Evolutionary conservation across 108 stramenopile species (phyloP), one percentile per base, ranked within the genome.

Genomic region (Cyclostephanos tholiformis): DNA sequence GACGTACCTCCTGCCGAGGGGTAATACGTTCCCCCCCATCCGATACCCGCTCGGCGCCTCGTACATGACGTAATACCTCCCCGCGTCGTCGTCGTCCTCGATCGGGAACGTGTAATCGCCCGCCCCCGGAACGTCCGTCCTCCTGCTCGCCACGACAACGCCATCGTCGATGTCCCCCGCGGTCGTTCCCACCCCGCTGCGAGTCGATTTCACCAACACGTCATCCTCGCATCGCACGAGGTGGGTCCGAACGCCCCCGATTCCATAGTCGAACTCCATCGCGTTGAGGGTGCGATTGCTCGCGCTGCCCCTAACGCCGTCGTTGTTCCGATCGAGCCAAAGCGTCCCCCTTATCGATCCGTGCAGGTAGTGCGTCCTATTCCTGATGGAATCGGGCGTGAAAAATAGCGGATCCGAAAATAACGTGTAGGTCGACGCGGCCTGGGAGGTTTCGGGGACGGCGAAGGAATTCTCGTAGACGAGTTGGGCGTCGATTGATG

Each of bases 271-370:
- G 29, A 72, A 69, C 44, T 79, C 77, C 32, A 66, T 25, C 0
- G 71, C 77, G 58, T 79, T 71, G 17, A 79, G 43, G 20, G 77
- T 79, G 10, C 55, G 32, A 61, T 79, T 63, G 3, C 29, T 39
- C 35, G 57, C 59, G 0, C 53, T 56, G 30, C 77, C 77, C 2
- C 77, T 70, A 26, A 62, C 60, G 2, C 69, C 77, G 23, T 79
- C 65, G 59, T 38, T 32, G 64, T 79, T 46, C 8, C 46, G 63
- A 44, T 77, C 76, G 0, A 51, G 48, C 76, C 76, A 77, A 0
- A 69, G 6, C 9, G 41, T 63, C 0, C 76, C 76, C 0, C 1
- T 7, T 0, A 61, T n/a, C 4, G 30, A 29, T 12, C 13, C 8
- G 35, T 9, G 7, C 6, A 69, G 6, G 39, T 67, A 75, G n/a